Evolutionary conservation across 2,329 filamentous ascomycete genomes (phyloP).

Genomic region (Botrytis sinoallii): DNA sequence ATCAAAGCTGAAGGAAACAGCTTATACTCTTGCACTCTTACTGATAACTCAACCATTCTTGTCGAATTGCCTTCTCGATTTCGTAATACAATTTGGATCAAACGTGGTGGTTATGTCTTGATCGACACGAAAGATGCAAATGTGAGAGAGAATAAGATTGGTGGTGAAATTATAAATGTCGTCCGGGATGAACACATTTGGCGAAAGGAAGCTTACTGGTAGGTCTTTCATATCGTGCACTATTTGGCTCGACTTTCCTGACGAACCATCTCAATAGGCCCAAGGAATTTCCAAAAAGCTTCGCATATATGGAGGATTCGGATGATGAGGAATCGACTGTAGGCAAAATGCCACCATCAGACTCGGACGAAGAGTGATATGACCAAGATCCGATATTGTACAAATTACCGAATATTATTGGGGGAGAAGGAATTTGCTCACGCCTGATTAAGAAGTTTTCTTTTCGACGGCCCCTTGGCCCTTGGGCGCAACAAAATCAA

Average conservation of each 20-base stretch:
- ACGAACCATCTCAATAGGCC: slow-evolving; percentile 54
- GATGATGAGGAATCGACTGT: slow-evolving; percentile 76
- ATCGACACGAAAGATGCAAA: slow-evolving; percentile 68
- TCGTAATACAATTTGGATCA: slow-evolving; percentile 91
- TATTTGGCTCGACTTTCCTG: slow-evolving; percentile 1
- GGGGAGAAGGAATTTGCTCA: neutral
- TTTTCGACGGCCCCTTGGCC: slow-evolving; percentile 31
- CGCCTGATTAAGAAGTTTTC: slow-evolving; percentile 26
- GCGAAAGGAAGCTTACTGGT: slow-evolving; percentile 90
- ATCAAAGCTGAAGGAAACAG: slow-evolving; percentile 84
- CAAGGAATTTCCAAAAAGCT: slow-evolving; percentile 69
- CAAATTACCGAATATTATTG: neutral
- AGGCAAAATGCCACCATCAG: slow-evolving; percentile 80
- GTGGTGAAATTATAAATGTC: slow-evolving; percentile 88
- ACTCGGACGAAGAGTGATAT: slow-evolving; percentile 67
- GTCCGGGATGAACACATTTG: slow-evolving; percentile 88
- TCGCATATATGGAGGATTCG: slow-evolving; percentile 58
- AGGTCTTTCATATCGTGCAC: neutral
- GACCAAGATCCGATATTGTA: slow-evolving; percentile 8
- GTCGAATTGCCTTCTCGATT: slow-evolving; percentile 83
- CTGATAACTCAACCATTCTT: slow-evolving; percentile 62
- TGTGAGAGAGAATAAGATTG: slow-evolving; percentile 70
- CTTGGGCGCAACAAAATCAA: slow-evolving; percentile 34
- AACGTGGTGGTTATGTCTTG: slow-evolving; percentile 81
- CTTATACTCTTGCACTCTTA: slow-evolving; percentile 75